Base-by-base conservation (phyloP, 208 protist genomes). In the Wallacemonas sp. region DNA sequence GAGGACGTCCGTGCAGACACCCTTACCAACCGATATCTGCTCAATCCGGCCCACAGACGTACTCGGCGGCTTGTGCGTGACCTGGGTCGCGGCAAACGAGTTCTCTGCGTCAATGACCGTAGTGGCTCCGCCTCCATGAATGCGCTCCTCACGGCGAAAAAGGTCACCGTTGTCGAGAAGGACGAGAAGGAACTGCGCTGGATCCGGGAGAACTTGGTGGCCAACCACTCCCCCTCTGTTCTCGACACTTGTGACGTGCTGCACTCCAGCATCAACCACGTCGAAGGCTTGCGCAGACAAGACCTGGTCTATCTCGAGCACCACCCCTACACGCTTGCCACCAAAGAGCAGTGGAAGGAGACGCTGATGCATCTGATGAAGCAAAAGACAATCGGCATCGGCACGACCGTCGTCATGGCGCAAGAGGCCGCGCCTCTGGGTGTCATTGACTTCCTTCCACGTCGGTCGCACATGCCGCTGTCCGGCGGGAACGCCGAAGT, bases 231-330 rank as follows among this genome's bases (percentile, higher is more conserved):
- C 38, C 42, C 54, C 9, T 36, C 68, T 17, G 73, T 90, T 1
- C 89, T 96, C 54, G 67, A 80, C 21, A 68, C 61, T 2, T 92
- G 86, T 50, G 77, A 89, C 45, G 81, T 76, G 2, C 58, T 81
- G 8, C 65, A 71, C 71, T 66, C 70, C 39, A 36, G 60, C 10
- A 46, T 90, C 5, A 39, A 71, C 10, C 69, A 90, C 33, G 66
- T 95, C 24, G 46, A 41, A 10, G 50, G 50, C 26, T 15, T 57
- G 30, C 50, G 50, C 50, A 57, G 30, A 38, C 50, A 81, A 30
- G 90, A 93, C 42, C 77, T 95, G 12, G 79, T 93, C 34, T 92
- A 79, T 45, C 61, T 96, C 1, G 85, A 93, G 67, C 79, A 83
- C 62, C 79, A 89, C 50, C 62, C 76, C 8, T 22, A 66, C 26